Conservation (phyloP, 768 basidiomycete genomes). For the Melanogaster broomeanus region DNA sequence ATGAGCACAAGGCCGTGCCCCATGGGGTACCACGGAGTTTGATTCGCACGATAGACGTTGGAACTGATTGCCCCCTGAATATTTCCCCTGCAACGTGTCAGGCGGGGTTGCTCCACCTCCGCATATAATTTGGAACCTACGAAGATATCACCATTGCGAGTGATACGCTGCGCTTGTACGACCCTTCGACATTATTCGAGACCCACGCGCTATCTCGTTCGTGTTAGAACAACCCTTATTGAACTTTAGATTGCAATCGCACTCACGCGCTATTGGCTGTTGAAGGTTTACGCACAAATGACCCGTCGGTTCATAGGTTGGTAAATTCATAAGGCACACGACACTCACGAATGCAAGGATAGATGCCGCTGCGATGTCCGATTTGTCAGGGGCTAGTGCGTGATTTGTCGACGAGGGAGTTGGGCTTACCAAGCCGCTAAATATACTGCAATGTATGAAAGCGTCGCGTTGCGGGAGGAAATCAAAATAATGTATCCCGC, state of each 20-base stretch:
- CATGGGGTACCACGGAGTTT: constrained; percentile 69
- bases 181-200: constrained; percentile 73
- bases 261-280: constrained; percentile 62
- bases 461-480: constrained; percentile 55
- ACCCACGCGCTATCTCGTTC: constrained; percentile 45
- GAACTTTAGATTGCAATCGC: background rate
- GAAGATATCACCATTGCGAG: constrained; percentile 70
- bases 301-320: background rate
- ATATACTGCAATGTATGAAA: constrained; percentile 75
- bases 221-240: background rate
- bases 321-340: background rate
- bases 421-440: constrained; percentile 62
- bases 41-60: constrained; percentile 70
- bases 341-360: constrained; percentile 66
- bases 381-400: background rate
- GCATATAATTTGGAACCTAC: constrained; percentile 34
- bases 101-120: background rate
- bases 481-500: constrained; percentile 74
- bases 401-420: background rate
- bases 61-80: constrained; percentile 77
- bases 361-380: constrained; percentile 56
- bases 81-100: constrained; percentile 51
- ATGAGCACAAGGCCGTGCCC: constrained; percentile 64
- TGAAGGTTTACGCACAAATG: background rate
- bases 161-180: constrained; percentile 73